Base-by-base conservation (phyloP, 2,329 filamentous ascomycete genomes). In the Dactylellina haptotyla region DNA sequence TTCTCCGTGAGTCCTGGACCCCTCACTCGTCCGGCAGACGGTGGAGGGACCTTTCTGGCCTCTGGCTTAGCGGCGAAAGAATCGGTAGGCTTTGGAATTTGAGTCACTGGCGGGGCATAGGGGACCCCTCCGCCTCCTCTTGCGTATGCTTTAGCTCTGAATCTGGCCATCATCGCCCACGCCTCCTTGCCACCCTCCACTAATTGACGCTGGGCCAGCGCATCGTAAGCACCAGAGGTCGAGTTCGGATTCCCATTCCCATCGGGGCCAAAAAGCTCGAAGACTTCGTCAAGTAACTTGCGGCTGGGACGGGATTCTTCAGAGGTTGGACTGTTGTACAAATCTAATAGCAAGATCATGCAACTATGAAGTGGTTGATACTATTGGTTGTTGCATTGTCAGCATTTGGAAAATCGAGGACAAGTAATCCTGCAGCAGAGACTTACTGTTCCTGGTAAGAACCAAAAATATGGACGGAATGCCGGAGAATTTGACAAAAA, bases 381-480 rank as follows among this genome's bases (percentile, higher is more conserved):
- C 69, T 73, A 37, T 25, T 56, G 28, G 48, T 26, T 34, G 50
- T 3, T 46, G 41, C 23, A 20, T n/a, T 20, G 41, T 25, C 20
- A 30, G 59, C 16, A 73, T 53, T 26, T 12, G n/a, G 37, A 30
- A 46, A 30, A 43, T 25, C 14, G 25, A 32, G 53, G 18, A 46
- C 20, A 45, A 14, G 20, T 53, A 26, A 53, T 26, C 16, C 5
- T 18, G 14, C 8, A 58, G 45, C 30, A 14, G 50, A 30, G 32
- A 67, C 69, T 53, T 62, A 75, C 64, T 5, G 77, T 78, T 25
- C 76, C 77, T 1, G 77, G 77, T 41, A 76, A 76, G 51, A 77
- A 78, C 77, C 76, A 78, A 39, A 76, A 76, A 50, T 76, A 78
- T 45, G 77, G 76, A 37, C 76, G 74, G 54, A 78, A 78, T 34